Evolutionary conservation across 257 asterid species (phyloP).

Genomic region (Petunia axillaris): DNA sequence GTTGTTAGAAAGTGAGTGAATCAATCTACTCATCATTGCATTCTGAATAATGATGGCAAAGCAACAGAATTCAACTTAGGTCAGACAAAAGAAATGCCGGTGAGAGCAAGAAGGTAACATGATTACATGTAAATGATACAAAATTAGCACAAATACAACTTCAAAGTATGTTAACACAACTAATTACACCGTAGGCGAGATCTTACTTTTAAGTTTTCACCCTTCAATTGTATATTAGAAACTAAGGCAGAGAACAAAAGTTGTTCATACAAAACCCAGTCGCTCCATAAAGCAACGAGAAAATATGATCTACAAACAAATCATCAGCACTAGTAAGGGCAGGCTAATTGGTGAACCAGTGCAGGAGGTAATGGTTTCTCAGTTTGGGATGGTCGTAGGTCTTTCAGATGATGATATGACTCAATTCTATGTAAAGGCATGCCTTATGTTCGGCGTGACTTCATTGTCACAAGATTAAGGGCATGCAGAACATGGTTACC

Average conservation of each 20-base stretch:
- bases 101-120: neutral
- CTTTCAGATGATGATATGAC: neutral
- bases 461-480: neutral
- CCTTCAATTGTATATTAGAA: neutral
- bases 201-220: neutral
- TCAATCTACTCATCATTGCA: neutral
- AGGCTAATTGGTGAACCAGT: neutral
- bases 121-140: too few species aligned
- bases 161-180: neutral
- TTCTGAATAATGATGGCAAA: neutral
- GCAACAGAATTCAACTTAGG: neutral
- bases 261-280: neutral
- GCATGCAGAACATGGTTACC: neutral
- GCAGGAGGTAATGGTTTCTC: neutral
- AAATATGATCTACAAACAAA: conserved; percentile 15
- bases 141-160: conserved; percentile 1
- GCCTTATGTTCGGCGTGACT: neutral
- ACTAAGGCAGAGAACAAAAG: neutral
- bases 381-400: neutral
- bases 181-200: neutral
- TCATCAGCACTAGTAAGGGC: neutral
- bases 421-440: neutral
- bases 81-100: neutral
- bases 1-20: neutral
- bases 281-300: conserved; percentile 3